phyloP scores from a whole-genome alignment of 1,284 basidiomycete genomes.

The Melampsora americana region DNA sequence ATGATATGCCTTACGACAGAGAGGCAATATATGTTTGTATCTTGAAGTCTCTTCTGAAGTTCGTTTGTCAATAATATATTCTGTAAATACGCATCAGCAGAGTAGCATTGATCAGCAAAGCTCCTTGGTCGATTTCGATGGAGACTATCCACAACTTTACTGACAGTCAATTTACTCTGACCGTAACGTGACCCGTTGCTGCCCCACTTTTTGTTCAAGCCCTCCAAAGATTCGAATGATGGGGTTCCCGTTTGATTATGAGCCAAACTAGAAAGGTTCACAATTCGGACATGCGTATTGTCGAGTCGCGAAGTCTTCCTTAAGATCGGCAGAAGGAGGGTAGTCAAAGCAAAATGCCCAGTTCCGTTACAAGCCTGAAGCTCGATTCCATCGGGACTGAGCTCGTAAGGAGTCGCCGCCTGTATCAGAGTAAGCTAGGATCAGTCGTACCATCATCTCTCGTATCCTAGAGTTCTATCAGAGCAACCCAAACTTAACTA shows the following conservation, averaged over 20 bases:
- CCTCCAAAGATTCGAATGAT: slow-evolving; percentile 45
- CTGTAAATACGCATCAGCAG: slow-evolving; percentile 3
- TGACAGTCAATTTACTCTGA: slow-evolving; percentile 13
- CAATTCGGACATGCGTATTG: slow-evolving; percentile 44
- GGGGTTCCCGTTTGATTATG: slow-evolving; percentile 43
- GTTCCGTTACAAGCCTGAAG: slow-evolving; percentile 46
- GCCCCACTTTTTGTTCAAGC: slow-evolving; percentile 32
- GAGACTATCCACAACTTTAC: neutral
- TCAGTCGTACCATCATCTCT: neutral
- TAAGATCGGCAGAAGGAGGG: slow-evolving; percentile 44
- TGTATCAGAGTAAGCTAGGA: neutral
- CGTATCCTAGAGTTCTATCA: no score
- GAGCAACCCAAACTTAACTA: neutral
- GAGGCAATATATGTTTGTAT: slow-evolving; percentile 45
- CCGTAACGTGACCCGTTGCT: slow-evolving; percentile 45
- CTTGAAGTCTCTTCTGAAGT: slow-evolving; percentile 46
- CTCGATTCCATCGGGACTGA: slow-evolving; percentile 42
- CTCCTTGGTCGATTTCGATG: no score
- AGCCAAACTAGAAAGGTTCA: slow-evolving; percentile 45
- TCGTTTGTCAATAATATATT: slow-evolving; percentile 47
- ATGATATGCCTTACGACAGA: slow-evolving; percentile 13
- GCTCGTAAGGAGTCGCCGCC: slow-evolving; percentile 45
- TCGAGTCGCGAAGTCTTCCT: slow-evolving; percentile 42
- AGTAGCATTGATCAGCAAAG: neutral
- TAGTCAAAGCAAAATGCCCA: slow-evolving; percentile 46